Percentiles rank a stretch among this genome's conserved stretches.
phyloP scores from a whole-genome alignment of 2,329 filamentous ascomycete genomes.

The Xylaria sp. region DNA sequence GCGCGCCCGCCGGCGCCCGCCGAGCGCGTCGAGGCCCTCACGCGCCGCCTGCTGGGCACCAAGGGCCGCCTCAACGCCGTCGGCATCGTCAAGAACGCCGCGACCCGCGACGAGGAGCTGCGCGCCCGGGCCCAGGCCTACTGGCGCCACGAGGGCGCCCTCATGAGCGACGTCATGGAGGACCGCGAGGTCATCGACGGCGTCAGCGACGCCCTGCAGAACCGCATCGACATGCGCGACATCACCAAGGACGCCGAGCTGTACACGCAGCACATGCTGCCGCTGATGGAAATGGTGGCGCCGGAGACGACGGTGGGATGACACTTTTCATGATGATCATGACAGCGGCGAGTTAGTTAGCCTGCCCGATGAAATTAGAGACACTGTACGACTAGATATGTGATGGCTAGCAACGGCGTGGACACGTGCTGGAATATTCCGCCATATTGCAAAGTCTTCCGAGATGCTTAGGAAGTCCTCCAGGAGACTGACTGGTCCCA shows the following conservation, averaged over 20 bases:
- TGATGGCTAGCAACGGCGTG: neutral
- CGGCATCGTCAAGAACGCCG: constrained; percentile 78
- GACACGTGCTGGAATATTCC: neutral
- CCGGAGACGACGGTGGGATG: constrained; percentile 18
- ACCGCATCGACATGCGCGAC: constrained; percentile 63
- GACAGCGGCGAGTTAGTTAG: neutral
- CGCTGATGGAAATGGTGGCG: constrained; percentile 37
- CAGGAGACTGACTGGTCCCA: neutral
- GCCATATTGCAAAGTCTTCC: neutral
- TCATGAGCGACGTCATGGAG: constrained; percentile 77
- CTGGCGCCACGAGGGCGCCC: constrained; percentile 75
- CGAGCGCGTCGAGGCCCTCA: constrained; percentile 66
- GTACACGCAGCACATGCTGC: constrained; percentile 55
- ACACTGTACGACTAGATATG: neutral
- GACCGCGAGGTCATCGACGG: constrained; percentile 74
- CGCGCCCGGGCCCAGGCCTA: constrained; percentile 69
- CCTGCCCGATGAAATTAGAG: neutral
- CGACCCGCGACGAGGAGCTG: constrained; percentile 72
- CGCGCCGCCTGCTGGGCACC: constrained; percentile 59
- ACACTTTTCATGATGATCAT: neutral
- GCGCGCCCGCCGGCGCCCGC: constrained; percentile 61
- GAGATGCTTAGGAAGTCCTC: neutral
- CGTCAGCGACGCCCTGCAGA: constrained; percentile 67
- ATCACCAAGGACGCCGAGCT: constrained; percentile 66
- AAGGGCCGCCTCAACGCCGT: constrained; percentile 72